Evolutionary conservation across 2,329 filamentous ascomycete species (phyloP).

Genomic region (Colletotrichum coccodes): DNA sequence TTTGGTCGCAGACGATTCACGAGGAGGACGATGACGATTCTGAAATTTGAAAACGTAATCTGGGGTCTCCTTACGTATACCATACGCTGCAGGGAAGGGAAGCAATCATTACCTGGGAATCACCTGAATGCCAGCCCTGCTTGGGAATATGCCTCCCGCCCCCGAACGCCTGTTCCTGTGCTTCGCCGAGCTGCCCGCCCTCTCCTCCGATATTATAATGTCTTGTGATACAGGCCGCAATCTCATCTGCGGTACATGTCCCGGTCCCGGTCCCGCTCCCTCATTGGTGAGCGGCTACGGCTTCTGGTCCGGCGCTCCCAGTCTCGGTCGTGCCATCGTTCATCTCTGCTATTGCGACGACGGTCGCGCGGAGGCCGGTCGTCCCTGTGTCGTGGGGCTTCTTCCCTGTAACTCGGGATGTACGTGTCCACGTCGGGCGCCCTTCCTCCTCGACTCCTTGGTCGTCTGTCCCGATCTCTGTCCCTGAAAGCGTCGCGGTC

Average conservation of each 20-base stretch:
- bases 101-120: conserved; percentile 20
- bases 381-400: conserved; percentile 41
- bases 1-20: conserved; percentile 75
- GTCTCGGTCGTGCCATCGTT: conserved; percentile 46
- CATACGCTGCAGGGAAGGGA: neutral
- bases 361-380: conserved; percentile 39
- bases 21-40: conserved; percentile 77
- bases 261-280: conserved; percentile 50
- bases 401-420: conserved; percentile 57
- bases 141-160: conserved; percentile 8
- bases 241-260: conserved; percentile 61
- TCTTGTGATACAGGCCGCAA: conserved; percentile 4
- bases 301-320: conserved; percentile 53
- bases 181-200: conserved; percentile 9
- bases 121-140: conserved; percentile 25
- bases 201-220: conserved; percentile 1
- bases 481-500: conserved; percentile 53
- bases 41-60: conserved; percentile 42
- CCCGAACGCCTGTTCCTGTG: conserved; percentile 29
- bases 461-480: conserved; percentile 41
- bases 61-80: neutral
- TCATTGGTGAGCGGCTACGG: conserved; percentile 51
- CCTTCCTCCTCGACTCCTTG: conserved; percentile 44
- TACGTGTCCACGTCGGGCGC: conserved; percentile 58
- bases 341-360: conserved; percentile 36